These are phyloP conservation scores for Dothidotthia symphoricarpi DNA, from an alignment of 2,329 filamentous ascomycete species.

Conservation along the genomic window DNA sequence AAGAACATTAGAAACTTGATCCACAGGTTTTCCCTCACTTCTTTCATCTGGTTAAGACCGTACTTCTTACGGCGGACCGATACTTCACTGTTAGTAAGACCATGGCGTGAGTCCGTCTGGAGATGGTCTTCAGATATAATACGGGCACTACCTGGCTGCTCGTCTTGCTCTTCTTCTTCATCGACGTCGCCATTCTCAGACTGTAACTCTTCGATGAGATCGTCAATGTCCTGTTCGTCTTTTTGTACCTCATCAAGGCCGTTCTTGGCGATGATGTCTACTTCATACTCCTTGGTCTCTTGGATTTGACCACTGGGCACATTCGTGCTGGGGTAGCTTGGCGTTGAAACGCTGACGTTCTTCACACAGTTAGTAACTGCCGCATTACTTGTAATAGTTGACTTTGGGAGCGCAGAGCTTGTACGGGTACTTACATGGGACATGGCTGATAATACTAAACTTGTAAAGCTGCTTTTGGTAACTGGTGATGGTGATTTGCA, in stretches of 20 bases:
- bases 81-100: slow-evolving; percentile 73
- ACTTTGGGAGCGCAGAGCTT: no score
- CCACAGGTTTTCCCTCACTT: slow-evolving; percentile 81
- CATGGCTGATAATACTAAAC: no score
- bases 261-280: slow-evolving; percentile 6
- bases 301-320: slow-evolving; percentile 24
- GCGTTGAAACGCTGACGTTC: slow-evolving; percentile 2
- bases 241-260: slow-evolving; percentile 59
- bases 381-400: no score
- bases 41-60: slow-evolving; percentile 83
- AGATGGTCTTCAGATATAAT: slow-evolving; percentile 71
- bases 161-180: slow-evolving; percentile 61
- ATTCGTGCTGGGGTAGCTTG: slow-evolving; percentile 26
- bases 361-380: no score
- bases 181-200: slow-evolving; percentile 71
- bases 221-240: slow-evolving; percentile 80
- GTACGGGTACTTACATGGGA: no score
- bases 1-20: slow-evolving; percentile 83
- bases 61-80: slow-evolving; percentile 64
- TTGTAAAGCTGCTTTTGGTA: no score
- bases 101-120: slow-evolving; percentile 69
- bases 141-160: slow-evolving; percentile 55
- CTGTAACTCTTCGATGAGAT: slow-evolving; percentile 83
- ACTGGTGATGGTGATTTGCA: no score
- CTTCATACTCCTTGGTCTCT: slow-evolving; percentile 32